These are phyloP conservation scores for Candida germanica DNA, from an alignment of 805 yeast genomes.

Conservation along the genomic window DNA sequence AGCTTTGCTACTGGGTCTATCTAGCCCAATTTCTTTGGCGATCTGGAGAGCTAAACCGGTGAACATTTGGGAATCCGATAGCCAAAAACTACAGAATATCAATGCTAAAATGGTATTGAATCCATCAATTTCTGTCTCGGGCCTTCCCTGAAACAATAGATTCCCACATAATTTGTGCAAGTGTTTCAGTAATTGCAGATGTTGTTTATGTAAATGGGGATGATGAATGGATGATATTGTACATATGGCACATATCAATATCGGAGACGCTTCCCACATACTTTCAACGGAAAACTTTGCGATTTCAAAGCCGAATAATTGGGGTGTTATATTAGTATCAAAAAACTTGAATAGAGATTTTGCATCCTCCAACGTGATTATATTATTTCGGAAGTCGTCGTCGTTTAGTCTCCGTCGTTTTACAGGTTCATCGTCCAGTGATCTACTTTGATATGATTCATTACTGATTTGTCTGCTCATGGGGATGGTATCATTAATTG, in stretches of 20 bases:
- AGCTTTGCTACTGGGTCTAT: slow-evolving; percentile 19
- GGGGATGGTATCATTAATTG: neutral
- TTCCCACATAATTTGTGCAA: slow-evolving; percentile 33
- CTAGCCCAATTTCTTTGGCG: slow-evolving; percentile 53
- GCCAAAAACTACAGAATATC: slow-evolving; percentile 67
- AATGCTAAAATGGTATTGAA: slow-evolving; percentile 62
- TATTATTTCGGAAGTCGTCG: slow-evolving; percentile 35
- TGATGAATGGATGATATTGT: slow-evolving; percentile 64
- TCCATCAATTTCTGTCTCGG: slow-evolving; percentile 45
- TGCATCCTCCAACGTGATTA: slow-evolving; percentile 40
- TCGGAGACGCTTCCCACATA: slow-evolving; percentile 55
- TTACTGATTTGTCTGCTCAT: slow-evolving; percentile 6
- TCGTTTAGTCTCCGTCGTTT: slow-evolving; percentile 1
- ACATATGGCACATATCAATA: slow-evolving; percentile 57
- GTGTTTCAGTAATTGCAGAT: slow-evolving; percentile 25
- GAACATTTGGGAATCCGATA: slow-evolving; percentile 60
- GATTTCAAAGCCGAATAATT: slow-evolving; percentile 63
- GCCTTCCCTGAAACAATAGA: slow-evolving; percentile 35
- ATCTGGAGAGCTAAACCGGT: slow-evolving; percentile 67
- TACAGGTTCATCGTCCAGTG: slow-evolving; percentile 7
- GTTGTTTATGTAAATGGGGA: slow-evolving; percentile 35
- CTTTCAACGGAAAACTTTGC: slow-evolving; percentile 46
- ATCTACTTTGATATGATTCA: neutral
- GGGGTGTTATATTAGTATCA: slow-evolving; percentile 55
- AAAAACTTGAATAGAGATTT: slow-evolving; percentile 50